phyloP scores from a whole-genome alignment of 148 eudicot species.

The Chenopodium berlandieri region DNA sequence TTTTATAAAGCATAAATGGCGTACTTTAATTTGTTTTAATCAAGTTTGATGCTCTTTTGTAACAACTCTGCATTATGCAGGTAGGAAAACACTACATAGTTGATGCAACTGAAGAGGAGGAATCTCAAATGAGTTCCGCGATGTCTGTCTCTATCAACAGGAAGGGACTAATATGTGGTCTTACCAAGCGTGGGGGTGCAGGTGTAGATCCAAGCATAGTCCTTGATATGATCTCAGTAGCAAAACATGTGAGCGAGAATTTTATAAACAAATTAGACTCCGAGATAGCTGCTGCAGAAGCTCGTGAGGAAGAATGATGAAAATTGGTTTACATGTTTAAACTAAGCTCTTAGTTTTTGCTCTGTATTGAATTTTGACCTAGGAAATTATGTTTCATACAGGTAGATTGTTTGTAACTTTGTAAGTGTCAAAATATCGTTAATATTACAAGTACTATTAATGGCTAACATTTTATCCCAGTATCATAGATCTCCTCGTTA shows the following conservation, averaged over 20 bases:
- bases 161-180: conserved; percentile 70
- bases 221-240: conserved; percentile 91
- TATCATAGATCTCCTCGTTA: not conserved
- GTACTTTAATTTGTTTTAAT: not conserved
- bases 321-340: not conserved
- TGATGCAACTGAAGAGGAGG: conserved; percentile 90
- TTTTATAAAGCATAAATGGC: not conserved
- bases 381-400: not conserved
- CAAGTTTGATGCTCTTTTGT: not conserved
- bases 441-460: not conserved
- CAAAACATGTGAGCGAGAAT: conserved; percentile 72
- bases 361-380: not conserved
- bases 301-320: conserved; percentile 39
- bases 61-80: conserved; percentile 31
- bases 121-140: conserved; percentile 92
- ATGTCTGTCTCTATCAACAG: conserved; percentile 69
- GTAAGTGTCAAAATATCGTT: not conserved
- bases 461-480: not conserved
- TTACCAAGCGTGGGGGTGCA: conserved; percentile 83
- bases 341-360: not conserved
- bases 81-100: conserved; percentile 87
- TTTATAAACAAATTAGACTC: conserved; percentile 78
- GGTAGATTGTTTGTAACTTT: not conserved
- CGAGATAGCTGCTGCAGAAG: conserved; percentile 80
- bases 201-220: conserved; percentile 83